Base-by-base conservation (phyloP, 306 rosid genomes). In the Astragalus glycyphyllos region DNA sequence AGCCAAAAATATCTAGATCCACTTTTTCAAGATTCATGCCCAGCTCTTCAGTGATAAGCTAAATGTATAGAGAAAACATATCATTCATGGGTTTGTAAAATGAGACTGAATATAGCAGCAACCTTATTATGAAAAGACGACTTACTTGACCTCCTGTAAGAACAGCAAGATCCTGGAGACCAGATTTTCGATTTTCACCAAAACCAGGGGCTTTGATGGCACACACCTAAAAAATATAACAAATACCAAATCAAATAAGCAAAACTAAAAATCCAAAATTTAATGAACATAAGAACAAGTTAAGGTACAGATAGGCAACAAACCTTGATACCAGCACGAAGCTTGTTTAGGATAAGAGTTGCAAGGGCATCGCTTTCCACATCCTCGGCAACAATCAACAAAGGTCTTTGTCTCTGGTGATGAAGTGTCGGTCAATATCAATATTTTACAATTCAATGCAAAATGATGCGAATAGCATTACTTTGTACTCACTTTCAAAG, bases 311-410 rank as follows among this genome's bases (percentile, higher is more conserved):
- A 59, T 12, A 7, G 44, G 46, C 68, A 34, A 13, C 56, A 46
- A 75, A 94, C 98, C 97, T 94, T 94, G 77, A 94, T 89, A 69
- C 99, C 99, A 68, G 97, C 99, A 68, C 99, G 99, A 62, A 94
- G 97, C 86, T 94, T 94, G 51, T 94, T 94, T 38, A 94, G 56
- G 69, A 94, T 87, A 17, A 94, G 96, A 65, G 97, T 94, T 38
- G 99, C 99, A 56, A 94, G 74, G 17, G 96, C 97, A 37, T 94
- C 99, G 74, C 96, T 91, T 83, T 94, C 99, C 45, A 94, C 88
- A 71, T 94, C 99, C 84, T 94, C 99, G 0, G 99, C 74, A 6
- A 94, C 92, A 73, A 94, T 94, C 65, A 94, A 79, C 41, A 94
- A 80, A 26, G 99, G 97, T 65, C 88, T 87, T 89, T 94, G 99